Evolutionary conservation across 352 stramenopile genomes (phyloP).

Genomic region (Phytophthora brassicae): DNA sequence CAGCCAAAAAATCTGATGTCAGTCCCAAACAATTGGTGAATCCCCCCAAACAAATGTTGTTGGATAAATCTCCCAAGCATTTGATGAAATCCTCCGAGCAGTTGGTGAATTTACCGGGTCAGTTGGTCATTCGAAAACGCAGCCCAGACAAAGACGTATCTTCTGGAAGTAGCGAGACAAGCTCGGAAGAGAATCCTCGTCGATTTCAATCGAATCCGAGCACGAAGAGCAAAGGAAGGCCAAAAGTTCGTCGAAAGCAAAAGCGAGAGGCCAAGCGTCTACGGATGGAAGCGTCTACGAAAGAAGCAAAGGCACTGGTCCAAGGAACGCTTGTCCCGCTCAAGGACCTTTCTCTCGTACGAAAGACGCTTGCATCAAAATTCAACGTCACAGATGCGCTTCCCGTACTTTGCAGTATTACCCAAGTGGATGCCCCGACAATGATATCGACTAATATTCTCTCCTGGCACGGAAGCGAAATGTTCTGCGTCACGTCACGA

Average conservation of each 20-base stretch:
- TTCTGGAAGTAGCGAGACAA: background rate
- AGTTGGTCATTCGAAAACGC: background rate
- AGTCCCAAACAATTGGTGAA: background rate
- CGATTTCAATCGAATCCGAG: too few species aligned
- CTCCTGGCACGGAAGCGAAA: background rate
- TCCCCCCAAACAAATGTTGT: background rate
- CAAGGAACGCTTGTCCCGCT: slow-evolving; percentile 4
- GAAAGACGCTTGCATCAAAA: background rate
- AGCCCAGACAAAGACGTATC: background rate
- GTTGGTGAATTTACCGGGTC: background rate
- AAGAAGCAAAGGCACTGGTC: background rate
- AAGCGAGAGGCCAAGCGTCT: background rate
- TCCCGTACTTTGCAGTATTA: background rate
- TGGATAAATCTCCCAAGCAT: background rate
- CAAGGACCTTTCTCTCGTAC: slow-evolving; percentile 3
- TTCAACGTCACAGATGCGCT: background rate
- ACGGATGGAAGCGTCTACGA: background rate
- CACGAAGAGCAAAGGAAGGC: too few species aligned
- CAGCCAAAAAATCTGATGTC: background rate
- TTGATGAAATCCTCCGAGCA: background rate
- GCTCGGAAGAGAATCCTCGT: too few species aligned
- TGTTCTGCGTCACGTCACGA: too few species aligned
- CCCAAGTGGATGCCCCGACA: background rate
- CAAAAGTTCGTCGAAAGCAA: too few species aligned
- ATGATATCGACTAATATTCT: slow-evolving; percentile 5